Percentiles rank a stretch among this genome's conserved stretches.
These are phyloP conservation scores for Plantago elongata DNA, from an alignment of 257 asterid genomes.

Conservation along the genomic window DNA sequence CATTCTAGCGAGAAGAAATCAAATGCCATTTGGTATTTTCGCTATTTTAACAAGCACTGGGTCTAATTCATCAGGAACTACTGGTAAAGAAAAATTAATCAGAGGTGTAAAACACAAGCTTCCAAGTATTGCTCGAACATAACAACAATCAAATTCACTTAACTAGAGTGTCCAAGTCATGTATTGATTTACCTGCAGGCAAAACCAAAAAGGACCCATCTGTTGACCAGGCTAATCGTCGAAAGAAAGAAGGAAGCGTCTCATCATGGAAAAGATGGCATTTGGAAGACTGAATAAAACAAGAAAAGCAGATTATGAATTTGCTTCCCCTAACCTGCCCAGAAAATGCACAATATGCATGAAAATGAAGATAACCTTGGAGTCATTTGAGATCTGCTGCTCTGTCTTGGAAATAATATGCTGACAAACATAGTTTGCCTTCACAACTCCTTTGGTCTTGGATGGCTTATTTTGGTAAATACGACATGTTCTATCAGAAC, in stretches of 20 bases:
- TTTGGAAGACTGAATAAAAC: conserved; percentile 56
- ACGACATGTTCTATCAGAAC: conserved; percentile 95
- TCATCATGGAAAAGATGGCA: conserved; percentile 94
- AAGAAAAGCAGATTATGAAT: conserved; percentile 13
- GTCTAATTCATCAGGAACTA: too few species aligned
- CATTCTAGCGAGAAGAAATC: too few species aligned
- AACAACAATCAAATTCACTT: conserved; percentile 7
- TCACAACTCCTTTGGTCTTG: conserved; percentile 74
- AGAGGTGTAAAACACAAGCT: too few species aligned
- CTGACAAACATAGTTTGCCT: conserved; percentile 70
- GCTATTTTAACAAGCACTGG: too few species aligned
- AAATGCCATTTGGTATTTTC: too few species aligned
- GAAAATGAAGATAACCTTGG: conserved; percentile 58
- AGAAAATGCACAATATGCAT: conserved; percentile 12
- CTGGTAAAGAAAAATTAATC: too few species aligned
- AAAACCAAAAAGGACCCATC: conserved; percentile 93
- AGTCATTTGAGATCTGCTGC: conserved; percentile 50
- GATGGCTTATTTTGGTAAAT: conserved; percentile 70
- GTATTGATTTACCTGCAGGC: conserved; percentile 71
- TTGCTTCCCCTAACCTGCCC: neutral
- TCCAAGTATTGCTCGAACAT: neutral
- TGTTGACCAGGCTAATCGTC: conserved; percentile 97
- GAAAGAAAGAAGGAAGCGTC: conserved; percentile 91
- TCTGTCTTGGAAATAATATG: conserved; percentile 77
- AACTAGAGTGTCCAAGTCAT: conserved; percentile 13